Evolutionary conservation across 2,329 filamentous ascomycete species (phyloP).

Genomic region (Aspergillus hiratsukae): DNA sequence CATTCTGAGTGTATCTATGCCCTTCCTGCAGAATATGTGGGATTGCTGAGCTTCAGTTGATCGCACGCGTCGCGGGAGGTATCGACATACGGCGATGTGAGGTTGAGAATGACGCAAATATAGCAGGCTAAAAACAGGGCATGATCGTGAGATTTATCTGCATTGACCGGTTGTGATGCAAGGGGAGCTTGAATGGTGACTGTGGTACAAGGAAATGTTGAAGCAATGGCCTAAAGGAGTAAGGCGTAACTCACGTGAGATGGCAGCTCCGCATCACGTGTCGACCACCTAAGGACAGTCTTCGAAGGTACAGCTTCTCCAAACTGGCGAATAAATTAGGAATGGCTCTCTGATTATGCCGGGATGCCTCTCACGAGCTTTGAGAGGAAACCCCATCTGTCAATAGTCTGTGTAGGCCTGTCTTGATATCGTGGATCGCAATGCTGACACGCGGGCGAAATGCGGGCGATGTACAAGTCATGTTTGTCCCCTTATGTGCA

Average conservation of each 20-base stretch:
- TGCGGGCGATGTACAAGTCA: neutral
- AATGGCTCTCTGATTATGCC: no score
- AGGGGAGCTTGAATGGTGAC: neutral
- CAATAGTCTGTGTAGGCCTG: neutral
- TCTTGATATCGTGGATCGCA: neutral
- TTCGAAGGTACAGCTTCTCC: no score
- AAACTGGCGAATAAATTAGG: no score
- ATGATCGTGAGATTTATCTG: neutral
- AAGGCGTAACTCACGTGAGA: neutral
- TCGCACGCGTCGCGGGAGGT: neutral
- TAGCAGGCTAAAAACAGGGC: neutral
- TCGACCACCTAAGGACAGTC: neutral
- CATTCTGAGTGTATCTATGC: constrained; percentile 26
- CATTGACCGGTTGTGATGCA: neutral
- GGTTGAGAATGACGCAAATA: neutral
- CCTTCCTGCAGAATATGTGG: neutral
- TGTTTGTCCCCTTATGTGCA: neutral
- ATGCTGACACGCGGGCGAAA: neutral
- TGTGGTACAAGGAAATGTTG: neutral
- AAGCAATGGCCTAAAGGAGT: neutral
- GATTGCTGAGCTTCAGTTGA: neutral
- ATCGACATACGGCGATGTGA: neutral
- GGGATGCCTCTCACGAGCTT: neutral
- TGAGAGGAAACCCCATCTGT: neutral
- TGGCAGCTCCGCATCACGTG: neutral